Conservation (phyloP, 2,329 filamentous ascomycete species). For the Epichloe elymi region DNA sequence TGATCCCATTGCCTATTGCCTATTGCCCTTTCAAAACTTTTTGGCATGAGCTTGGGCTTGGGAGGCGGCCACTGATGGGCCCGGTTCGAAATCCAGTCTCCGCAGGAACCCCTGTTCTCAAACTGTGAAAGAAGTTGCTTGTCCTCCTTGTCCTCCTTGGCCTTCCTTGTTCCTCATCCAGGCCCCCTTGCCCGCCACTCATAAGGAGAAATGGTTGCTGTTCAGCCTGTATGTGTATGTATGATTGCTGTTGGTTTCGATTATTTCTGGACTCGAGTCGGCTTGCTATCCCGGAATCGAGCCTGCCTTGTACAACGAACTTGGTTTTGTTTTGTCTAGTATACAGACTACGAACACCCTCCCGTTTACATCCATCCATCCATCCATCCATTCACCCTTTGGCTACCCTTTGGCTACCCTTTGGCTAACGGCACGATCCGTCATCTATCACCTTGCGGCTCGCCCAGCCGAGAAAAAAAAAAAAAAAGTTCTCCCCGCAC, state of each 20-base stretch:
- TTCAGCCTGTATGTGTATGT: neutral
- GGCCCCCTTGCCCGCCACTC: constrained; percentile 3
- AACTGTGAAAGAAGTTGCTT: neutral
- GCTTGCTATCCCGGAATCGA: neutral
- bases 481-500: constrained; percentile 10
- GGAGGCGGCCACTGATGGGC: neutral
- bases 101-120: constrained; percentile 3
- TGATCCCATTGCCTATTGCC: no score
- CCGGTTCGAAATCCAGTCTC: neutral
- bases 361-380: no score
- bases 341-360: no score
- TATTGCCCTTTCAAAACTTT: no score
- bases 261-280: neutral
- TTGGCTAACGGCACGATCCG: constrained; percentile 1
- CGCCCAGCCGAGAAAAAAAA: neutral
- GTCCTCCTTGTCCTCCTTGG: no score
- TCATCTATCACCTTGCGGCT: constrained; percentile 6
- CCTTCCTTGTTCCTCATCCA: no score
- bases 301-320: neutral
- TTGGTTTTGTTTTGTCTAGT: neutral
- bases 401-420: neutral
- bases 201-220: neutral
- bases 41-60: neutral
- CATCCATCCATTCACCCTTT: neutral
- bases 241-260: neutral